Conservation (phyloP, 805 yeast genomes). For the Zygosaccharomyces bisporus region DNA sequence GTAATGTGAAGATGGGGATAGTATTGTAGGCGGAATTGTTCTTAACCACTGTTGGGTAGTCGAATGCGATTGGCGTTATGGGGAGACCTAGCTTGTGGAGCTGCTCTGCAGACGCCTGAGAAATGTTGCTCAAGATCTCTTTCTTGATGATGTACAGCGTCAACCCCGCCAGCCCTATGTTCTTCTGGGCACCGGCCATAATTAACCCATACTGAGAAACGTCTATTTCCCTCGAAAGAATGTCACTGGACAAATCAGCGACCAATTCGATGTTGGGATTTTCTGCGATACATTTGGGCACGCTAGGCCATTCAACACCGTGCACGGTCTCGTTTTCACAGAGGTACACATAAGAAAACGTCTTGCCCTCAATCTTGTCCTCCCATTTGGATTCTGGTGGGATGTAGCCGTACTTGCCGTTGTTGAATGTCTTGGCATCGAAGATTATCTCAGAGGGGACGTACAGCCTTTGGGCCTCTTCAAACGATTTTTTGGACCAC, state of each 20-base stretch:
- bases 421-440: constrained; percentile 50
- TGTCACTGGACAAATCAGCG: constrained; percentile 93
- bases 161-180: constrained; percentile 94
- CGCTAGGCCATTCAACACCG: constrained; percentile 75
- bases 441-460: constrained; percentile 65
- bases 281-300: constrained; percentile 48
- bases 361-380: constrained; percentile 42
- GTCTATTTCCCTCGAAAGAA: constrained; percentile 76
- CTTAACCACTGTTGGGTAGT: constrained; percentile 77
- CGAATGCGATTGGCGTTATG: constrained; percentile 82
- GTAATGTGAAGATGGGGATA: constrained; percentile 88
- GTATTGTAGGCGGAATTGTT: constrained; percentile 95
- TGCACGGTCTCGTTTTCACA: constrained; percentile 98
- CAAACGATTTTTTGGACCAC: constrained; percentile 87
- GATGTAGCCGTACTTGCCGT: constrained; percentile 61
- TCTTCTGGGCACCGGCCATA: constrained; percentile 98
- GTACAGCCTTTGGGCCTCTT: constrained; percentile 85
- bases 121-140: constrained; percentile 54
- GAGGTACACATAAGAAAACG: constrained; percentile 79
- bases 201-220: constrained; percentile 81
- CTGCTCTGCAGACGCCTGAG: constrained; percentile 55
- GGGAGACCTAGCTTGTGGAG: constrained; percentile 62
- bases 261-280: constrained; percentile 71
- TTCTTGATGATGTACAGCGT: constrained; percentile 89
- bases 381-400: constrained; percentile 66